Evolutionary conservation across 305 asterid species (phyloP), one percentile per base, ranked within the genome.

Genomic region (Rubia tinctorum): DNA sequence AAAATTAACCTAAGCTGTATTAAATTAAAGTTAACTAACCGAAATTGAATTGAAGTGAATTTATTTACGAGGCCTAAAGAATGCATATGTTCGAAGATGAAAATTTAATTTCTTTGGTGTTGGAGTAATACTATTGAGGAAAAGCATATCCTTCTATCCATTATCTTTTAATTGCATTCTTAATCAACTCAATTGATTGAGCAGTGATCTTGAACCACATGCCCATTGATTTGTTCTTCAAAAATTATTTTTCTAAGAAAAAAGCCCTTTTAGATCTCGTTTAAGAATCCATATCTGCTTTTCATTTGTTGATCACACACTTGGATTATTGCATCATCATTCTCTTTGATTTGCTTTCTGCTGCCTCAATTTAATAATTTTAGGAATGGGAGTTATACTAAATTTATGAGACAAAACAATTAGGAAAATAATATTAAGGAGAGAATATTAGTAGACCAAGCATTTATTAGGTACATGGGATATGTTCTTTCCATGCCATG

Each of bases 221-320:
- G 69, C 25, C 34, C 11, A 30, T 63, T 63, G 17, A 63, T 27
- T 63, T 27, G 42, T 61, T 27, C 66, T 25, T 61, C 25, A 12
- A 61, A 14, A 27, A 39, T 40, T 40, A 67, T 67, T 67, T 58
- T 11, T 34, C 18, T 23, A 18, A 37, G 23, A 34, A 17, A 15
- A 22, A 64, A 6, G 47, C 14, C 37, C 13, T 20, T 66, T 20
- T 20, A 66, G 40, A 67, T 67, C 58, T 67, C 12, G 71, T 43
- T 18, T 67, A 44, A 67, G 71, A 67, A 67, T 67, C 71, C 56
- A 67, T 44, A 67, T 67, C 59, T 53, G 49, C 71, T 43, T 8
- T n/a, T 66, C 22, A 53, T 66, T 67, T 67, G 47, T 43, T 67
- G 71, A 22, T 67, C 71, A 44, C 0, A 44, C 39, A 20, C 49